Evolutionary conservation across 768 basidiomycete species (phyloP), one percentile per base, ranked within the genome.

Genomic region (Mycena maculata): DNA sequence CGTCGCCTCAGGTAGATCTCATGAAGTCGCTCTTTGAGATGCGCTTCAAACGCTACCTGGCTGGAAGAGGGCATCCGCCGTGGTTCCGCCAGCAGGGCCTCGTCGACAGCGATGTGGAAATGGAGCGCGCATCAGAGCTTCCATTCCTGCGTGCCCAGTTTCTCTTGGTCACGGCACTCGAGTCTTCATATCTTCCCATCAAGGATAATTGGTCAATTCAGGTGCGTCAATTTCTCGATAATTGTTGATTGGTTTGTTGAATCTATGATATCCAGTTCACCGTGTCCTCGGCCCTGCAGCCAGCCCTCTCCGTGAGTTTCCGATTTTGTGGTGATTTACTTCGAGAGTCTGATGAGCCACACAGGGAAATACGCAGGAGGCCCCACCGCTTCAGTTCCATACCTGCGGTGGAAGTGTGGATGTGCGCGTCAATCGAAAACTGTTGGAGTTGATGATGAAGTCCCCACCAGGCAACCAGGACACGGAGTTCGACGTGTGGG

Each of bases 11-110:
- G 16, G 23, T 50, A 9, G 10, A 18, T 10, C 9, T 38, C 6
- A 11, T 60, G 47, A 22, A 36, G 2, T 18, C 20, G 1, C 38
- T 60, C 23, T 60, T 60, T 30, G 59, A 48, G 59, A 16, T 49
- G 2, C 59, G 59, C 10, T 39, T 60, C 59, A 60, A 60, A 48
- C 58, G 58, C 23, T 59, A 59, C 13, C 58, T 59, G 7, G 36
- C 30, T 2, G 58, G 58, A 23, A 22, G 22, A 16, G 58, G 58
- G 3, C 58, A 59, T 22, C 58, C 58, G 1, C 58, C 23, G 10
- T 48, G 33, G 28, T 27, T 48, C 25, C 33, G 23, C 13, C 22
- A 48, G 5, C 44, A 59, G 16, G 58, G 58, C 15, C 31, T 59
- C 9, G 15, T 59, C 16, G 22, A 7, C 22, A 36, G 30, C 31